Conservation (phyloP, 2,329 filamentous ascomycete genomes). For the Epichloe brachyelytri region DNA sequence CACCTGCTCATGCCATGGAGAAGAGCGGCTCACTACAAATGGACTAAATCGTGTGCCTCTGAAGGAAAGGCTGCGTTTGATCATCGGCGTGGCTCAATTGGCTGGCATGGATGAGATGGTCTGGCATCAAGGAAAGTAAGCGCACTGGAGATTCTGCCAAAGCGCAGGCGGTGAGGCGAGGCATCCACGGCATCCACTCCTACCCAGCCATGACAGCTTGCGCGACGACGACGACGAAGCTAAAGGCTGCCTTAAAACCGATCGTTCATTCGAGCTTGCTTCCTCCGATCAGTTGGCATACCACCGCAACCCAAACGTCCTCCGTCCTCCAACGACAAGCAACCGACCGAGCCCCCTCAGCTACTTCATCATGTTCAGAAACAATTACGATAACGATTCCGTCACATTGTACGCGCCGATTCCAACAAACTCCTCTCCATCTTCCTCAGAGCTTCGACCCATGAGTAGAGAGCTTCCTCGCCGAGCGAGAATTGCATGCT, state of each 20-base stretch:
- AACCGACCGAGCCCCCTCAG: constrained; percentile 2
- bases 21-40: neutral
- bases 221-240: constrained; percentile 11
- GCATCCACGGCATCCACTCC: constrained; percentile 4
- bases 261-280: constrained; percentile 7
- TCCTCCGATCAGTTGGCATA: constrained; percentile 4
- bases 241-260: constrained; percentile 12
- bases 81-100: neutral
- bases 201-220: constrained; percentile 4
- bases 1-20: neutral
- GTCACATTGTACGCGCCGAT: constrained; percentile 76
- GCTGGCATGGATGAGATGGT: neutral
- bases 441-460: neutral
- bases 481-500: constrained; percentile 12
- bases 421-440: neutral
- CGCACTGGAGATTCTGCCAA: neutral
- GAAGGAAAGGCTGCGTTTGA: neutral
- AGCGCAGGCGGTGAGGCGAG: constrained; percentile 11
- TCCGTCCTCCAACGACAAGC: neutral
- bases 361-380: constrained; percentile 74
- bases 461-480: neutral
- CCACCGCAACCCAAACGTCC: constrained; percentile 3
- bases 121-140: too few relatives aligned
- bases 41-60: neutral
- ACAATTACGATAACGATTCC: constrained; percentile 99